These are phyloP conservation scores for Pseudocercospora musae DNA, from an alignment of 2,329 filamentous ascomycete genomes.

Conservation along the genomic window DNA sequence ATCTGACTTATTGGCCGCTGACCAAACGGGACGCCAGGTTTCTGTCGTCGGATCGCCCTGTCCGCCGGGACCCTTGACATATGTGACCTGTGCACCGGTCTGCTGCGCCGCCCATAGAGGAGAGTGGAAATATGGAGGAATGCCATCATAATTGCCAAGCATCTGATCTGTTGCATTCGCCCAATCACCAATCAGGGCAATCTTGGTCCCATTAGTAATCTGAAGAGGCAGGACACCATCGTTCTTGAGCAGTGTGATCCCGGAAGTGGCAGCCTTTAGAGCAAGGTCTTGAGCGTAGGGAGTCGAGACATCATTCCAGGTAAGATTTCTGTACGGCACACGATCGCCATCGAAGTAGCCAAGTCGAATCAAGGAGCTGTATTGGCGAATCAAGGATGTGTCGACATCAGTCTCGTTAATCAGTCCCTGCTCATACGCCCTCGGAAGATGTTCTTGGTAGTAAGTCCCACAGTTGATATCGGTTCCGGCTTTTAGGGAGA, in stretches of 20 bases:
- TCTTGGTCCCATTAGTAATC: constrained; percentile 37
- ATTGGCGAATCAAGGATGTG: constrained; percentile 51
- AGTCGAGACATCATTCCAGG: constrained; percentile 56
- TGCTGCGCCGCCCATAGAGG: constrained; percentile 53
- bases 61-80: constrained; percentile 40
- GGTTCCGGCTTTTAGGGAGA: constrained; percentile 50
- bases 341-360: constrained; percentile 57
- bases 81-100: constrained; percentile 46
- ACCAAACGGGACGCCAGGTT: constrained; percentile 30
- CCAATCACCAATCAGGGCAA: constrained; percentile 59
- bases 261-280: constrained; percentile 49
- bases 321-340: constrained; percentile 51
- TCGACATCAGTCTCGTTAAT: constrained; percentile 50
- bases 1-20: constrained; percentile 46
- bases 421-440: constrained; percentile 42
- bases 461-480: constrained; percentile 54
- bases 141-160: constrained; percentile 58
- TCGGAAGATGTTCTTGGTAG: constrained; percentile 46
- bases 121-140: constrained; percentile 54
- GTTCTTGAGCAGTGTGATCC: constrained; percentile 53
- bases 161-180: constrained; percentile 57
- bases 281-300: constrained; percentile 55
- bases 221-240: constrained; percentile 48
- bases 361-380: constrained; percentile 52
- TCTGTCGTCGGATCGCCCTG: constrained; percentile 35